A percentile compares a stretch with the other conserved stretches of the same genome.
Conservation (phyloP, 495 filamentous ascomycete genomes). For the Podospora pseudocomata region DNA sequence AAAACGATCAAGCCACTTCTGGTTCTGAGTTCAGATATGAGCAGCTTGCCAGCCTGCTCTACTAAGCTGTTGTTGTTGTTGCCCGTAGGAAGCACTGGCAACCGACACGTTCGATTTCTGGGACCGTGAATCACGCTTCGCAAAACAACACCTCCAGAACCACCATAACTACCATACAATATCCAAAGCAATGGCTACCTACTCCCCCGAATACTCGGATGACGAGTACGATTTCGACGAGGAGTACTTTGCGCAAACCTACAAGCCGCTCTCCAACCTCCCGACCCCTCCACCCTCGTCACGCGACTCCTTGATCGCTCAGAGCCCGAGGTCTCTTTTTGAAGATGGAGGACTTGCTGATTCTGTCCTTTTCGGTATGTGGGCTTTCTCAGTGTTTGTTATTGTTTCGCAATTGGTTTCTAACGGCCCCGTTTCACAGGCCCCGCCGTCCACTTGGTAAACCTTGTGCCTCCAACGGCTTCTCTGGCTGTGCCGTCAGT, state of each 20-base stretch:
- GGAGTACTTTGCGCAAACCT: constrained; percentile 53
- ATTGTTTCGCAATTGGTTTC: background rate
- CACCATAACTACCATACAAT: constrained; percentile 1
- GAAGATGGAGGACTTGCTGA: constrained; percentile 43
- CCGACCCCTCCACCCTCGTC: constrained; percentile 57
- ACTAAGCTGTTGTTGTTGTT: constrained; percentile 29
- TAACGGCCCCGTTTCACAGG: constrained; percentile 32
- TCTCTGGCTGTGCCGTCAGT: constrained; percentile 50
- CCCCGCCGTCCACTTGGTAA: constrained; percentile 53
- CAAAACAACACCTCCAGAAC: constrained; percentile 1
- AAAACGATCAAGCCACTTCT: background rate
- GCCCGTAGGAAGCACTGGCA: constrained; percentile 32
- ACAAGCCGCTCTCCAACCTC: constrained; percentile 57
- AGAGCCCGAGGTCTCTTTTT: constrained; percentile 39
- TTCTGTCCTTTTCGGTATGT: constrained; percentile 47
- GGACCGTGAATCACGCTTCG: constrained; percentile 20
- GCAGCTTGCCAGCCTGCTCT: constrained; percentile 32
- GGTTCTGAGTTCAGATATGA: constrained; percentile 26
- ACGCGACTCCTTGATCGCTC: constrained; percentile 37
- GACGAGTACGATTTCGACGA: constrained; percentile 51
- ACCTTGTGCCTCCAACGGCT: constrained; percentile 51
- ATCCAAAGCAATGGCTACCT: constrained; percentile 23
- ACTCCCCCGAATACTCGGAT: constrained; percentile 36
- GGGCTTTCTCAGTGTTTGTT: background rate
- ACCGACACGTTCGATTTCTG: constrained; percentile 22